Conservation (phyloP, 2,329 filamentous ascomycete genomes). For the Colletotrichum phormii region DNA sequence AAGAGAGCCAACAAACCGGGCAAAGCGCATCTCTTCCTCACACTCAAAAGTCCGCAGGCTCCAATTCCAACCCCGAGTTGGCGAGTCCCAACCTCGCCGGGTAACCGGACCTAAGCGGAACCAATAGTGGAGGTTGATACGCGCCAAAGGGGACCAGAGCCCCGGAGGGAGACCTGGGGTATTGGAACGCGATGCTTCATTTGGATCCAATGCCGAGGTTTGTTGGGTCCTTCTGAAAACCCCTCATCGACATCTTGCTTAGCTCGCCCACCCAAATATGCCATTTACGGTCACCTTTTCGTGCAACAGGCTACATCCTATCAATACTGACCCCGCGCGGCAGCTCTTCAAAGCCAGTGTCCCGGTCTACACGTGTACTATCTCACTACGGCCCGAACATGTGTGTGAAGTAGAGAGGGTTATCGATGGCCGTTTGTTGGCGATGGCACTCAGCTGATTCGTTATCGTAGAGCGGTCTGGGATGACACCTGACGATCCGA, state of each 20-base stretch:
- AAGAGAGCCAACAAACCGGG: neutral
- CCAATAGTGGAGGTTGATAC: neutral
- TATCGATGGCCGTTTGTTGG: neutral
- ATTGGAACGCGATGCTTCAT: constrained; percentile 9
- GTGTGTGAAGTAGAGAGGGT: neutral
- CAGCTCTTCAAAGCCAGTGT: neutral
- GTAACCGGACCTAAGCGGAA: constrained; percentile 17
- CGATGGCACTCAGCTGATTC: neutral
- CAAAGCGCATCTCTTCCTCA: neutral
- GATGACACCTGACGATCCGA: constrained; percentile 19
- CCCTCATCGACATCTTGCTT: neutral
- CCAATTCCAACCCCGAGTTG: neutral
- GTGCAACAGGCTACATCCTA: neutral
- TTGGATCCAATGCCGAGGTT: constrained; percentile 26
- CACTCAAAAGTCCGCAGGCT: constrained; percentile 2
- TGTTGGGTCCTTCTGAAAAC: neutral
- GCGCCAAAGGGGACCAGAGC: constrained; percentile 1
- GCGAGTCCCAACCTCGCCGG: constrained; percentile 1
- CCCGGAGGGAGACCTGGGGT: neutral
- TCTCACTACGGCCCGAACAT: neutral
- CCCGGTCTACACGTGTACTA: neutral
- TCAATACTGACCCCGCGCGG: constrained; percentile 1
- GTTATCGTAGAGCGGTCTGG: neutral
- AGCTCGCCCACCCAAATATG: neutral
- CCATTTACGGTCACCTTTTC: constrained; percentile 19